phyloP scores from a whole-genome alignment of 139 green algal species.

The Chlamydomonas eustigma region DNA sequence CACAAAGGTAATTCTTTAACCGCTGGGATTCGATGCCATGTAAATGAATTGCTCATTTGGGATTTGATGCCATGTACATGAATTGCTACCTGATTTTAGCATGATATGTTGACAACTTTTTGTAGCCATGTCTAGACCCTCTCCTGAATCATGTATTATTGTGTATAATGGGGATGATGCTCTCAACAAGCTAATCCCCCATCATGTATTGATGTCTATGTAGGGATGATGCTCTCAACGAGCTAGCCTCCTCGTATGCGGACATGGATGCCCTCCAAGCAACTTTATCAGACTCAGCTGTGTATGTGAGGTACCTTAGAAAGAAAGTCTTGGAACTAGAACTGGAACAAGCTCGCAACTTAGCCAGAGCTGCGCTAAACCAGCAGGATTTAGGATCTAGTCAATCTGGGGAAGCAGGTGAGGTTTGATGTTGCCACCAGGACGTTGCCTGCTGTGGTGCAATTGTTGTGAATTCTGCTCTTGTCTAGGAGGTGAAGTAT shows the following conservation, averaged over 20 bases:
- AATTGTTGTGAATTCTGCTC: background rate
- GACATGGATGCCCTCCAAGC: constrained; percentile 55
- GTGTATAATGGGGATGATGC: background rate
- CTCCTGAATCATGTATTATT: background rate
- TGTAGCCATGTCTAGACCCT: background rate
- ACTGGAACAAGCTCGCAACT: constrained; percentile 29
- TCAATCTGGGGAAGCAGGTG: no score
- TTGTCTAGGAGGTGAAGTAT: no score
- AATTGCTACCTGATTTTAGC: background rate
- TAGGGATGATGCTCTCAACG: constrained; percentile 40
- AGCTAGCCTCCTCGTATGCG: constrained; percentile 41
- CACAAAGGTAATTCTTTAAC: constrained; percentile 14
- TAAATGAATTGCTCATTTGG: background rate
- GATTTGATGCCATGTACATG: background rate
- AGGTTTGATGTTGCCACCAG: no score
- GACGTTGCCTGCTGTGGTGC: no score
- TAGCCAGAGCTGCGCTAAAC: constrained; percentile 17
- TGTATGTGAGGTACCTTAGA: constrained; percentile 46
- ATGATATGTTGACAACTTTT: background rate
- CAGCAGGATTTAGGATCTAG: constrained; percentile 17
- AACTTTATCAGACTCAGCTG: constrained; percentile 44
- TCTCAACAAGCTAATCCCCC: background rate
- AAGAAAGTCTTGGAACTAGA: constrained; percentile 39
- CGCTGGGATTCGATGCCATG: background rate
- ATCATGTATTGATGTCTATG: no score